Conservation (phyloP, 345 rosid genomes). For the Citrus sp. region DNA sequence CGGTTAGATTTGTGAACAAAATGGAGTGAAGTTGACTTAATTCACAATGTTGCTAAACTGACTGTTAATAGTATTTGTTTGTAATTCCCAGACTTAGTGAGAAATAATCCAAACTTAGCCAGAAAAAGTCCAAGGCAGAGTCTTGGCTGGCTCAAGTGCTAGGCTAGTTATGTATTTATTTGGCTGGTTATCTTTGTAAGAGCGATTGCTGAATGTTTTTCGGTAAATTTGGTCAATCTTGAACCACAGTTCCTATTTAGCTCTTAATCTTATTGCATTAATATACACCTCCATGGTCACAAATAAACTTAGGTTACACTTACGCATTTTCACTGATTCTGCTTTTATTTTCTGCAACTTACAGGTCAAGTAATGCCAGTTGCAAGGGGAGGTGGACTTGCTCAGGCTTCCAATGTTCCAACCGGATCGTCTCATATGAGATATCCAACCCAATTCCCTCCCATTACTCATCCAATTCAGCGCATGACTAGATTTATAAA, state of each 20-base stretch:
- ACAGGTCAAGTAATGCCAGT: slow-evolving; percentile 21
- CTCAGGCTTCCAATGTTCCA: slow-evolving; percentile 1
- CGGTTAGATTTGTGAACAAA: neutral
- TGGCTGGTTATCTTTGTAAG: neutral
- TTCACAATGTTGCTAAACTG: neutral
- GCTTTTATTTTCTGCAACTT: neutral
- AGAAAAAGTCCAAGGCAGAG: neutral
- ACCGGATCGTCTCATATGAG: slow-evolving; percentile 24
- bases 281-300: neutral
- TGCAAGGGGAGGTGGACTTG: slow-evolving; percentile 1
- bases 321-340: neutral
- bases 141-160: neutral
- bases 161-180: neutral
- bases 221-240: slow-evolving; percentile 11
- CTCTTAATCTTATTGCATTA: neutral
- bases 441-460: neutral
- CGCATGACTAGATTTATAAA: neutral
- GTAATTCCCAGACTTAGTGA: neutral
- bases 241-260: neutral
- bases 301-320: neutral
- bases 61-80: neutral
- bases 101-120: no score
- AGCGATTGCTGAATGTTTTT: slow-evolving; percentile 9
- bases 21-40: neutral
- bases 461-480: neutral